phyloP scores from a whole-genome alignment of 1,284 basidiomycete genomes.

The Leccinum ambiguum region DNA sequence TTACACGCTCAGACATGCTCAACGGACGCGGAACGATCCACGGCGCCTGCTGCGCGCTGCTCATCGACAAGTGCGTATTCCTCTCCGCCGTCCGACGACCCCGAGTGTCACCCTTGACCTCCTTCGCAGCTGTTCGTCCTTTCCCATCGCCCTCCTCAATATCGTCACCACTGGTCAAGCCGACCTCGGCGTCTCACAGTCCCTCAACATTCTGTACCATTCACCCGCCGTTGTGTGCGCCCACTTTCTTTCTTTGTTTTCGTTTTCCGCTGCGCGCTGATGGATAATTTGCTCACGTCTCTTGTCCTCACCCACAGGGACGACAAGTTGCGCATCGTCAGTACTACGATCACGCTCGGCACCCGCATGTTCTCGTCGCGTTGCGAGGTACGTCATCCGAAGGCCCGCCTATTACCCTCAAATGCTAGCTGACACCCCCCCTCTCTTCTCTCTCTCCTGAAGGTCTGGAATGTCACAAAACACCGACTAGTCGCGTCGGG shows the following conservation, averaged over 20 bases:
- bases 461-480: slow-evolving; percentile 40
- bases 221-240: slow-evolving; percentile 39
- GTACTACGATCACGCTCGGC: slow-evolving; percentile 31
- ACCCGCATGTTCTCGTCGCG: slow-evolving; percentile 28
- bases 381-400: slow-evolving; percentile 25
- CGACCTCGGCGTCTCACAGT: slow-evolving; percentile 38
- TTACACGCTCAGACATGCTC: slow-evolving; percentile 44
- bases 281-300: neutral
- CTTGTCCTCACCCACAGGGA: slow-evolving; percentile 21
- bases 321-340: slow-evolving; percentile 31
- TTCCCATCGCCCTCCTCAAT: slow-evolving; percentile 33
- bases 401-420: neutral
- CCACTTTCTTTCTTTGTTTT: neutral
- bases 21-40: slow-evolving; percentile 41
- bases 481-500: slow-evolving; percentile 36
- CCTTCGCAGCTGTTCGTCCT: slow-evolving; percentile 35
- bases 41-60: slow-evolving; percentile 44
- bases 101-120: neutral
- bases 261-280: neutral
- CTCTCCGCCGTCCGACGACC: neutral
- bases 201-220: slow-evolving; percentile 40
- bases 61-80: slow-evolving; percentile 46
- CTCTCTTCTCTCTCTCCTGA: too few relatives aligned
- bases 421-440: neutral
- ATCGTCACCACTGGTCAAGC: slow-evolving; percentile 23